Conservation (phyloP, 2,329 filamentous ascomycete species). For the Fusarium veterinarium region DNA sequence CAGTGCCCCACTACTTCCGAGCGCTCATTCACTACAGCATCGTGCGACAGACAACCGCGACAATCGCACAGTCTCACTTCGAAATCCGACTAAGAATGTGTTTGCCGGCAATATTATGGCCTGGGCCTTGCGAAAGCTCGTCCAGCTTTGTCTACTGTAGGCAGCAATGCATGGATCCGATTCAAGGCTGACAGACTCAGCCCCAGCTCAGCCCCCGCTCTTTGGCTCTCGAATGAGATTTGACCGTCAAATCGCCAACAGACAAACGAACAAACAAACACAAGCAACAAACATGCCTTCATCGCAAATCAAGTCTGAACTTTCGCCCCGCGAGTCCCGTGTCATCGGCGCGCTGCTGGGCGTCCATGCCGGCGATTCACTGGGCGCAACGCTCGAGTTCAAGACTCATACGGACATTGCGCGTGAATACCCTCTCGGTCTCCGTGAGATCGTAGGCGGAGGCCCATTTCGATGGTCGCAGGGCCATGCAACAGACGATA, state of each 20-base stretch:
- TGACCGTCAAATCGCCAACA: not conserved
- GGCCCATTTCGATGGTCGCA: slow-evolving; percentile 56
- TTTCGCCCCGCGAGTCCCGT: slow-evolving; percentile 43
- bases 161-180: not conserved
- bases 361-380: slow-evolving; percentile 59
- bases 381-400: slow-evolving; percentile 61
- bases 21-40: not conserved
- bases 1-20: not conserved
- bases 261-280: not conserved
- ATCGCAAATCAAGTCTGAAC: not conserved
- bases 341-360: slow-evolving; percentile 58
- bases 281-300: not conserved
- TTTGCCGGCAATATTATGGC: not conserved
- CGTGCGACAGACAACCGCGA: not conserved
- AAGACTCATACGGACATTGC: slow-evolving; percentile 48
- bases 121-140: fast-evolving
- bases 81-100: no score
- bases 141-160: not conserved
- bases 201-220: not conserved
- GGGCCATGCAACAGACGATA: slow-evolving; percentile 61
- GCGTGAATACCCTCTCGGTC: slow-evolving; percentile 50
- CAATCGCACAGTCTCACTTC: no score
- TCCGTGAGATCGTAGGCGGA: slow-evolving; percentile 58
- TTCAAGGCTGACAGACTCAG: not conserved
- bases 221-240: not conserved